phyloP scores from a whole-genome alignment of 768 basidiomycete genomes.

The Tricholoma hemisulphureum region DNA sequence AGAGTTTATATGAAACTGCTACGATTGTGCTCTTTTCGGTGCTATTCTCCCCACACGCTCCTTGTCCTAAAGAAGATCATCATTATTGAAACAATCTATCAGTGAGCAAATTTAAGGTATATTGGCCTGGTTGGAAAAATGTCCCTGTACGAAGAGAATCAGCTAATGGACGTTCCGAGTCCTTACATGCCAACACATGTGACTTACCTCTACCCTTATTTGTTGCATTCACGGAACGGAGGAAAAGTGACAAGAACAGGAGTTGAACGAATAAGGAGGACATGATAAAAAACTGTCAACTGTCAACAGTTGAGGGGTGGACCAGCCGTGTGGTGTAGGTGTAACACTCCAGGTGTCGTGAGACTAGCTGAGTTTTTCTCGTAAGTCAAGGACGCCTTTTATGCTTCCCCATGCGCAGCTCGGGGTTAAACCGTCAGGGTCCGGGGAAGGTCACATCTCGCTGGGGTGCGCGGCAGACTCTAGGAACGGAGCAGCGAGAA shows the following conservation, averaged over 20 bases:
- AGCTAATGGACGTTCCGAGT: not conserved
- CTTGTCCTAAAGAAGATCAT: conserved; percentile 3
- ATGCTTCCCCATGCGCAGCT: too few relatives aligned
- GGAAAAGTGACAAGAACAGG: not conserved
- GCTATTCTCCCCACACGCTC: conserved; percentile 15
- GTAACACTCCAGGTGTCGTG: not conserved
- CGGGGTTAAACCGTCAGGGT: too few relatives aligned
- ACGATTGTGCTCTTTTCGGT: conserved; percentile 6
- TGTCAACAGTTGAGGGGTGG: not conserved
- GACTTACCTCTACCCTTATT: not conserved
- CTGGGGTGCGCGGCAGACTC: too few relatives aligned
- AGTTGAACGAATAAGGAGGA: not conserved
- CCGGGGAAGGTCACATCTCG: too few relatives aligned
- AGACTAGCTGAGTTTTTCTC: not conserved
- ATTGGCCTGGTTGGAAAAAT: conserved; percentile 3
- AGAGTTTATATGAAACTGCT: conserved; percentile 13
- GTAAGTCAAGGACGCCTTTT: not conserved
- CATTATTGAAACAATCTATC: not conserved
- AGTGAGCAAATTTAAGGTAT: not conserved
- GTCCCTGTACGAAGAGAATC: not conserved
- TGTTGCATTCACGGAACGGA: not conserved
- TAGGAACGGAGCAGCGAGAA: too few relatives aligned
- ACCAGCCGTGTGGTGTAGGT: not conserved
- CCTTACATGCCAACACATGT: not conserved
- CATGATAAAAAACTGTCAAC: not conserved